These are phyloP conservation scores for Colletotrichum australisinense DNA, from an alignment of 2,329 filamentous ascomycete genomes.

Conservation along the genomic window DNA sequence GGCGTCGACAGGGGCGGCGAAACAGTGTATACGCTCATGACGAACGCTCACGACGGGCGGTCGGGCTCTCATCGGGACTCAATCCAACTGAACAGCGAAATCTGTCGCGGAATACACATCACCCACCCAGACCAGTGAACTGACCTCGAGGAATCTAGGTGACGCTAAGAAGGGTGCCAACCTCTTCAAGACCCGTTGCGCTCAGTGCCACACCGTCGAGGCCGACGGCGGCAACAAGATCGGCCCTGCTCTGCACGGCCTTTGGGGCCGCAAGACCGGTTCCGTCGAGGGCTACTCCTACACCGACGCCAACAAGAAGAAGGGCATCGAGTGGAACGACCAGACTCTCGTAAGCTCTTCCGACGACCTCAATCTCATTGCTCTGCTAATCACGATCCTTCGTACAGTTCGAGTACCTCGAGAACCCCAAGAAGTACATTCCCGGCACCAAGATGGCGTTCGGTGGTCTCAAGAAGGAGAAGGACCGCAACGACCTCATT, in stretches of 20 bases:
- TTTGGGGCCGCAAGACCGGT: constrained; percentile 96
- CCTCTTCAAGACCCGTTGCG: constrained; percentile 99
- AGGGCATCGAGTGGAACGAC: constrained; percentile 91
- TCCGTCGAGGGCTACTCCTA: constrained; percentile 93
- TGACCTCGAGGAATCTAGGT: constrained; percentile 63
- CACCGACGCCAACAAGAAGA: constrained; percentile 99
- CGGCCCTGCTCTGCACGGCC: constrained; percentile 95
- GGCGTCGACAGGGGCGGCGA: not conserved
- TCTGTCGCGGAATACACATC: not conserved
- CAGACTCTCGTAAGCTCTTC: constrained; percentile 76
- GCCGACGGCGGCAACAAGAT: constrained; percentile 95
- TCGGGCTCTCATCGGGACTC: not conserved
- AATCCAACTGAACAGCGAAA: constrained; percentile 11
- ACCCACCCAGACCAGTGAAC: not conserved
- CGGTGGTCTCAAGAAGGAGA: constrained; percentile 99
- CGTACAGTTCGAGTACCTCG: constrained; percentile 90
- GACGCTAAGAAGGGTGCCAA: constrained; percentile 96
- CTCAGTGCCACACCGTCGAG: constrained; percentile 98
- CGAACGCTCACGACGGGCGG: not conserved
- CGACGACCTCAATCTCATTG: not conserved
- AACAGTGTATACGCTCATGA: not conserved
- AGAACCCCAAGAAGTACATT: constrained; percentile 99
- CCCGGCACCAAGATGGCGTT: constrained; percentile 99
- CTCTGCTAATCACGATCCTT: constrained; percentile 32
- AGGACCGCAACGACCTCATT: constrained; percentile 99